Conservation (phyloP, 352 stramenopile genomes). For the Phytophthora agathidicida region DNA sequence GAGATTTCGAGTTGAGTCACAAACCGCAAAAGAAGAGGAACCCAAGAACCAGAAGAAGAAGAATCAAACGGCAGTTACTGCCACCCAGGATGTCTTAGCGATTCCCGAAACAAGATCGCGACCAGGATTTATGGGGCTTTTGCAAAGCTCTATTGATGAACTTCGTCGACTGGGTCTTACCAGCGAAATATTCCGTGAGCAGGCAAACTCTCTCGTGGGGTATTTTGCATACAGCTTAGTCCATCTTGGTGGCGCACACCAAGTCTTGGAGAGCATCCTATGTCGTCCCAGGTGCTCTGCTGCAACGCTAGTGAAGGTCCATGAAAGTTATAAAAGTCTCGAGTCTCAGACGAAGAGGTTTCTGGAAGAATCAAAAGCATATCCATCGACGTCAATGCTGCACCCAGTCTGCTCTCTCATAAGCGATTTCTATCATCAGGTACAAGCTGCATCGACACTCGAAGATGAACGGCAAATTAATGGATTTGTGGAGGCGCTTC, state of each 20-base stretch:
- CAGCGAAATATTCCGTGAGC: conserved; percentile 8
- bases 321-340: conserved; percentile 3
- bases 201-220: conserved; percentile 14
- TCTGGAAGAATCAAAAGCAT: conserved; percentile 16
- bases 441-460: background rate
- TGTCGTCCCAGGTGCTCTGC: background rate
- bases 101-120: background rate
- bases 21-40: conserved; percentile 8
- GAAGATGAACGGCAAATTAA: conserved; percentile 16
- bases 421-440: background rate
- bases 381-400: conserved; percentile 13
- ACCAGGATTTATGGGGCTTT: conserved; percentile 15
- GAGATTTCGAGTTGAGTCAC: conserved; percentile 9
- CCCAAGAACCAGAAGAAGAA: conserved; percentile 19
- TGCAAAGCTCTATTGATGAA: conserved; percentile 8
- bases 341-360: conserved; percentile 9
- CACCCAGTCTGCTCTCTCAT: conserved; percentile 10
- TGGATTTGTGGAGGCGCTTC: conserved; percentile 23
- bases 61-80: conserved; percentile 5
- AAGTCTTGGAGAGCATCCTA: conserved; percentile 16
- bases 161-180: conserved; percentile 12
- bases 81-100: background rate
- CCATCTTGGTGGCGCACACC: conserved; percentile 13
- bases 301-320: conserved; percentile 2
- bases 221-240: conserved; percentile 32